These are phyloP conservation scores for Friedmanniomyces simplex DNA, from an alignment of 495 filamentous ascomycete species.

Conservation along the genomic window DNA sequence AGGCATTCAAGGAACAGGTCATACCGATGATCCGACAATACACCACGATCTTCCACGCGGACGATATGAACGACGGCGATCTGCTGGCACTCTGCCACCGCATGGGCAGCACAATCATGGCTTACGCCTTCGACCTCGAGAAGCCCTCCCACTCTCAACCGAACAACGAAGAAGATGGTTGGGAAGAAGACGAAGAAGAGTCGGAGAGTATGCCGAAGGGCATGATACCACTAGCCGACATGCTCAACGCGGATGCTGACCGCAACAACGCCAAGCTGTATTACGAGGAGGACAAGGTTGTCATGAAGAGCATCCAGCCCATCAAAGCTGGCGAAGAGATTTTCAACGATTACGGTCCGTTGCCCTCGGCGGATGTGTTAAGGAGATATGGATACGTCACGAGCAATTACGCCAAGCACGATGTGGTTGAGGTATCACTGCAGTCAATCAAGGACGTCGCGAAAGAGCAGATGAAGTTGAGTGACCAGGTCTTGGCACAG, in stretches of 20 bases:
- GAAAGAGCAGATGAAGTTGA: conserved; percentile 33
- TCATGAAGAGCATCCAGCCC: conserved; percentile 54
- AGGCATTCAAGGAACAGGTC: conserved; percentile 52
- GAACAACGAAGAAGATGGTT: conserved; percentile 46
- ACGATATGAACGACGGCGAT: conserved; percentile 33
- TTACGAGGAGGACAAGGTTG: conserved; percentile 53
- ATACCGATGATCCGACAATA: conserved; percentile 47
- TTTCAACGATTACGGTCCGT: conserved; percentile 82
- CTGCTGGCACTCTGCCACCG: conserved; percentile 52
- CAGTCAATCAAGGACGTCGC: conserved; percentile 42
- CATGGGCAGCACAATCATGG: conserved; percentile 84
- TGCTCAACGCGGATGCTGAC: conserved; percentile 83
- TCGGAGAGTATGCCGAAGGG: conserved; percentile 56
- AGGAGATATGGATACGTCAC: conserved; percentile 86
- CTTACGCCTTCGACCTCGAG: conserved; percentile 85
- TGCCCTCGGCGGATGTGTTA: conserved; percentile 71
- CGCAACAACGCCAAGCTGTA: conserved; percentile 64
- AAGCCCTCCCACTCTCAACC: conserved; percentile 35
- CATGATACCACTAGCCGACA: conserved; percentile 88
- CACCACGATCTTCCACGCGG: conserved; percentile 40
- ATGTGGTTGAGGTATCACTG: conserved; percentile 70
- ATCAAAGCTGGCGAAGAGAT: conserved; percentile 68
- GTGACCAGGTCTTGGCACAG: conserved; percentile 27
- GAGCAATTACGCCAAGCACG: conserved; percentile 58
- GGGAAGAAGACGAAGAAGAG: conserved; percentile 51